Percentiles rank a stretch among this genome's conserved stretches.
Conservation (phyloP, 441 rosid species). For the Populus tomentosa region DNA sequence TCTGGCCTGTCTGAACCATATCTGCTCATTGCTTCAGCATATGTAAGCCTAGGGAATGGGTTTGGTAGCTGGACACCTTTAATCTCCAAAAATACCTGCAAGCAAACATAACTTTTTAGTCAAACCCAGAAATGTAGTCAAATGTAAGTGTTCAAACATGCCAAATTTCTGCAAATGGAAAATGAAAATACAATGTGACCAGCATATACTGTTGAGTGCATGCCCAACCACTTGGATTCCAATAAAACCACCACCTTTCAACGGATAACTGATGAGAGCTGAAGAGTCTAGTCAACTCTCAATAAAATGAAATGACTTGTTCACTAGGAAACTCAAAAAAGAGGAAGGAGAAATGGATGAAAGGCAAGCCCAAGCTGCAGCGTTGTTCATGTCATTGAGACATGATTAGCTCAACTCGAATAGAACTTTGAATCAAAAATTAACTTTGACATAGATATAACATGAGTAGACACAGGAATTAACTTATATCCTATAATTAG, state of each 20-base stretch:
- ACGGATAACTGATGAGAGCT: neutral
- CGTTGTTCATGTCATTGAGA: neutral
- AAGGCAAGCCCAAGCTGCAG: neutral
- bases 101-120: slow-evolving; percentile 12
- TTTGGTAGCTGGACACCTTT: slow-evolving; percentile 74
- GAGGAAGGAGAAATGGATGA: neutral
- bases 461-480: neutral
- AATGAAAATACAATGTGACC: neutral
- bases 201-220: neutral
- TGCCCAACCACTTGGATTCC: neutral
- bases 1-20: slow-evolving; percentile 98
- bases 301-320: neutral
- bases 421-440: neutral
- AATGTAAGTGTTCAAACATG: neutral
- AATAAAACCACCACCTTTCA: neutral
- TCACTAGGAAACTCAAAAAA: neutral
- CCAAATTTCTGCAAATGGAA: slow-evolving; percentile 10
- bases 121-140: neutral
- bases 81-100: slow-evolving; percentile 73
- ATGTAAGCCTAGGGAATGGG: slow-evolving; percentile 90
- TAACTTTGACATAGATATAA: neutral
- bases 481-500: neutral
- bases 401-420: neutral
- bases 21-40: slow-evolving; percentile 78
- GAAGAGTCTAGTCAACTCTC: neutral